Evolutionary conservation across 2,329 filamentous ascomycete genomes (phyloP), one percentile per base, ranked within the genome.

Genomic region (Uncinocarpus reesii): DNA sequence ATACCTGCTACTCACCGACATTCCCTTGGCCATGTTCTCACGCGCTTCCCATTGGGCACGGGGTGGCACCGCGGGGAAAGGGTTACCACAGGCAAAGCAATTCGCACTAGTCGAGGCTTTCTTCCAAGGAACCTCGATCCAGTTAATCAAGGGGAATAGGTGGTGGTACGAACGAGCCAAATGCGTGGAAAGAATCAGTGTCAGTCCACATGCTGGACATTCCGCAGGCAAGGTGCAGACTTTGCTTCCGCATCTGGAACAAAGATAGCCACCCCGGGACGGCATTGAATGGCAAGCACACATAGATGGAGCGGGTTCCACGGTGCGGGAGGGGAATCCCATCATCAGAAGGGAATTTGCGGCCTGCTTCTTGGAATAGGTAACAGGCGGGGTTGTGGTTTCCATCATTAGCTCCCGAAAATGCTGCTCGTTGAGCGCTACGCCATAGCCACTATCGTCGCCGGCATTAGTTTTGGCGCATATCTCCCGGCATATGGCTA

Each of bases 91-190:
- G 4, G 86, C 79, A 63, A 82, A 87, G 65, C 92, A 98, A 44
- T 81, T 76, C 8, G 64, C 68, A 2, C 79, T 82, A 47, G 62
- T 65, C 8, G 61, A 62, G 1, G 88, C 89, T 16, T 82, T 74
- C 8, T 77, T 66, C 92, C 92, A 98, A 1, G 84, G 75, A 0
- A 98, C 90, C 60, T 92, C 88, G 7, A 81, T 74, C 89, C 90
- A 98, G 62, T 93, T 95, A 26, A 82, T 77, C 18, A 98, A 72
- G 0, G 89, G 88, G 61, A 95, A 95, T 0, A 95, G 73, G 62
- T 95, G 88, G 63, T 95, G 88, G 60, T 95, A 95, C 0, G 86
- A 92, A n/a, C 88, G 77, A 3, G 88, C 89, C 51, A 95, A 71
- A 69, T 95, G 89, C 0, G 92, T 98, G 1, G 87, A 95, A 2